phyloP scores from a whole-genome alignment of 768 basidiomycete genomes.

The Suillus subluteus region DNA sequence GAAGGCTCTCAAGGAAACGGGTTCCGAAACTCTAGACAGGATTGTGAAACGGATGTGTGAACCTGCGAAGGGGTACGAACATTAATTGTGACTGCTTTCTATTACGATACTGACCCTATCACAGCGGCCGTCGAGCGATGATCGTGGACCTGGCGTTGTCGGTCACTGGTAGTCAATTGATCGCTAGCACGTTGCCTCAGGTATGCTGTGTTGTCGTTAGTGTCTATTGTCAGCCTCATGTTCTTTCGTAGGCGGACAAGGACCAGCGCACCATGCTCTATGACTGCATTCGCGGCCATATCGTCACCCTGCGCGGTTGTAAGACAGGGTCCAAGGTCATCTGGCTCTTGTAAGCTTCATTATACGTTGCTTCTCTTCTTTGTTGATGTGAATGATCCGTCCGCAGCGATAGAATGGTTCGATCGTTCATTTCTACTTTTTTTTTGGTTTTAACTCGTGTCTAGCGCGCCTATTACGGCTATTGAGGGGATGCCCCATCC shows the following conservation, averaged over 20 bases:
- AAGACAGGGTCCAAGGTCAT: conserved; percentile 93
- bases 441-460: conserved; percentile 21
- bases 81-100: background rate
- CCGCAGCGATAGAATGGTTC: conserved; percentile 60
- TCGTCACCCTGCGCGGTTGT: conserved; percentile 87
- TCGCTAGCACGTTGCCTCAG: conserved; percentile 78
- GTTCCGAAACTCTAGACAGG: conserved; percentile 71
- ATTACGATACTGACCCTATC: conserved; percentile 25
- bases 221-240: conserved; percentile 15
- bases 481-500: conserved; percentile 37
- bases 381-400: conserved; percentile 12
- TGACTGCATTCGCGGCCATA: conserved; percentile 85
- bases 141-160: conserved; percentile 86
- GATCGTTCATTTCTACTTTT: conserved; percentile 11
- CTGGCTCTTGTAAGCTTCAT: conserved; percentile 70
- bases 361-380: background rate
- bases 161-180: conserved; percentile 82
- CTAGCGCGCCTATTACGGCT: conserved; percentile 69
- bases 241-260: conserved; percentile 67
- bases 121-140: conserved; percentile 74
- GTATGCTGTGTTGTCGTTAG: conserved; percentile 41
- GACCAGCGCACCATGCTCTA: conserved; percentile 82
- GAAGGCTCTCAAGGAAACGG: conserved; percentile 86
- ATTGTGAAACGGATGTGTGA: conserved; percentile 86
- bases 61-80: conserved; percentile 71